Evolutionary conservation across 306 rosid species (phyloP), one percentile per base, ranked within the genome.

Genomic region (Castanea mollissima): DNA sequence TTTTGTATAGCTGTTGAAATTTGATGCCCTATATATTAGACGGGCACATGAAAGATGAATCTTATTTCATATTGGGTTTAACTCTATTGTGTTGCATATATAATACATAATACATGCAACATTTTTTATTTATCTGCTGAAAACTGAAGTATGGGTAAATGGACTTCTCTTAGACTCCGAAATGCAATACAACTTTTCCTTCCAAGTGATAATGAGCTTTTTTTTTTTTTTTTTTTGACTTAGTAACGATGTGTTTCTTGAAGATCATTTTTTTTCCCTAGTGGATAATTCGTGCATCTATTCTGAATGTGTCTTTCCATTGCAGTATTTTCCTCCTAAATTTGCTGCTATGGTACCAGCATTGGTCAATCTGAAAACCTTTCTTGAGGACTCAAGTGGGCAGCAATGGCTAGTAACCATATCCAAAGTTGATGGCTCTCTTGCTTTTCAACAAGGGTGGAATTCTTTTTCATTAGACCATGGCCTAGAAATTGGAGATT

Each of bases 401-500:
- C n/a, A 19, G 73, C 82, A 78, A 55, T 90, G 92, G 92, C 38
- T 68, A 5, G 89, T 86, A 56, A 83, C 55, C 10, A 32, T 88
- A 65, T 84, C 91, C 14, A n/a, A 19, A 59, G 78, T 67, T 54
- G 29, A 87, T 29, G 85, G 87, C 56, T 78, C 86, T 69, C 80
- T 82, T 32, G 89, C 86, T 76, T 83, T 93, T 55, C 49, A 68
- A 83, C 78, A 83, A 79, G 98, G 98, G 74, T 93, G 98, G 98
- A 55, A 72, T 78, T 55, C 4, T 63, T 91, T 93, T 75, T 81
- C 92, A 21, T 34, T 8, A 58, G 80, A 82, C 34, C 92, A 90
- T 67, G 72, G 84, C 62, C 78, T 93, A 19, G 16, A 85, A 71
- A 16, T 80, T 59, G 98, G 98, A 75, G 74, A 91, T 67, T 59